Base-by-base conservation (phyloP, 2,329 filamentous ascomycete species). In the Orbilia blumenaviensis region DNA sequence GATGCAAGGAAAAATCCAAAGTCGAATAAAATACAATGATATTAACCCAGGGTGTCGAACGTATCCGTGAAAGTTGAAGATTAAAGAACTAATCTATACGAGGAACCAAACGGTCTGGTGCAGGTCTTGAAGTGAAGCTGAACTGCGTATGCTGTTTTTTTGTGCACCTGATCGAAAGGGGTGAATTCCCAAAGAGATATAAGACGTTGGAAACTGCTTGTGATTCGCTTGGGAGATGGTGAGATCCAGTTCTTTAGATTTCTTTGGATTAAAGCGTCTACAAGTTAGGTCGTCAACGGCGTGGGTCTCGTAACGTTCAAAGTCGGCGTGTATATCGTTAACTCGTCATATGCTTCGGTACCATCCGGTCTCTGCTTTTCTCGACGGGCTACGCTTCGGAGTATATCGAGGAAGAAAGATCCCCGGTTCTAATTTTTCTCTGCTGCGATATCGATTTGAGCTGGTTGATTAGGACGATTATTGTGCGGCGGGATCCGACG, bases 221-320 rank as follows among this genome's bases (percentile, higher is more conserved):
- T 27, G 42, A 29, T 27, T 27, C 64, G 29, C 25, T 54, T 58
- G 50, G 23, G 48, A 32, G 18, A 34, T 58, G 27, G 38, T 67
- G 69, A 75, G 71, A 75, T 67, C 71, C 71, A 42, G 71, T 62
- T 56, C 64, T 66, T 67, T 68, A 64, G 63, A 68, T 67, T 64
- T 68, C 63, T 75, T 75, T 64, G 25, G 63, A 63, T 46, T 63
- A 75, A 63, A 75, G 66, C 71, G 71, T 75, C 71, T 75, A 75
- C 62, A 67, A 68, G 69, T 74, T 52, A 74, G 71, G 71, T 75
- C 71, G 71, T 75, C 71, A 75, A 75, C 71, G 68, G 71, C 71
- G 71, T 75, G 71, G 69, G 71, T 75, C 71, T 75, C 71, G 71
- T 75, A 75, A 75, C 63, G 71, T 75, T 75, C 63, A 75, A 68